Percentiles rank a stretch among this genome's conserved stretches.
Conservation (phyloP, 169 alveolate species). For the Eimeria praecox region DNA sequence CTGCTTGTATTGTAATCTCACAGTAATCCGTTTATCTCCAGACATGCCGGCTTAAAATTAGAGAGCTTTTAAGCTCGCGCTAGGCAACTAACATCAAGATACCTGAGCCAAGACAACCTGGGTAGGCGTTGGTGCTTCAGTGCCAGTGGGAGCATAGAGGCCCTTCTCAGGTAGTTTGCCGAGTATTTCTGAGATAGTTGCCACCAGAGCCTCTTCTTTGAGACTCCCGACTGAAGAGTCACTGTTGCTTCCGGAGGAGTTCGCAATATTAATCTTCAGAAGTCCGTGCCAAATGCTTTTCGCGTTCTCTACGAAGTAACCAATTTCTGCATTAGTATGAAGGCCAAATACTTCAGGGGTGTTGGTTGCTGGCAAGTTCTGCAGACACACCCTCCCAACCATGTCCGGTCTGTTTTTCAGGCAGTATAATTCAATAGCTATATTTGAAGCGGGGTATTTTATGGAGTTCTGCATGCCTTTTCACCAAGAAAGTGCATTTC, state of each 20-base stretch:
- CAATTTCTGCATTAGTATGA: slow-evolving; percentile 97
- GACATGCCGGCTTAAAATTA: no score
- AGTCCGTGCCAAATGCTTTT: slow-evolving; percentile 94
- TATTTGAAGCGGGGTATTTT: background rate
- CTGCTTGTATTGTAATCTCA: background rate
- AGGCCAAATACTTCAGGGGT: slow-evolving; percentile 95
- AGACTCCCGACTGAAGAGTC: slow-evolving; percentile 36
- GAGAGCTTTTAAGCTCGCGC: background rate
- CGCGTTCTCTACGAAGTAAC: slow-evolving; percentile 94
- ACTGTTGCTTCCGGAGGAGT: background rate
- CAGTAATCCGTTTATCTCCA: background rate
- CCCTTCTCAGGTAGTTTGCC: slow-evolving; percentile 90
- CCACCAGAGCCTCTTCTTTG: slow-evolving; percentile 67
- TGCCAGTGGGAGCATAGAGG: slow-evolving; percentile 87
- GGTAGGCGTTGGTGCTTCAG: slow-evolving; percentile 93
- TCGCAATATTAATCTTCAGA: slow-evolving; percentile 80
- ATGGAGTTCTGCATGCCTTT: background rate
- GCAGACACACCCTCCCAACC: background rate
- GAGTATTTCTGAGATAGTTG: slow-evolving; percentile 84
- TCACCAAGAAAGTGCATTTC: background rate
- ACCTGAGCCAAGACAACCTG: slow-evolving; percentile 94
- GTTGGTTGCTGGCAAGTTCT: slow-evolving; percentile 89
- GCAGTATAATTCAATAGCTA: background rate
- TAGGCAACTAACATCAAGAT: background rate
- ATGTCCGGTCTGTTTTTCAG: background rate